phyloP scores from a whole-genome alignment of 768 basidiomycete species.

The Porpolomopsis calyptriformis region DNA sequence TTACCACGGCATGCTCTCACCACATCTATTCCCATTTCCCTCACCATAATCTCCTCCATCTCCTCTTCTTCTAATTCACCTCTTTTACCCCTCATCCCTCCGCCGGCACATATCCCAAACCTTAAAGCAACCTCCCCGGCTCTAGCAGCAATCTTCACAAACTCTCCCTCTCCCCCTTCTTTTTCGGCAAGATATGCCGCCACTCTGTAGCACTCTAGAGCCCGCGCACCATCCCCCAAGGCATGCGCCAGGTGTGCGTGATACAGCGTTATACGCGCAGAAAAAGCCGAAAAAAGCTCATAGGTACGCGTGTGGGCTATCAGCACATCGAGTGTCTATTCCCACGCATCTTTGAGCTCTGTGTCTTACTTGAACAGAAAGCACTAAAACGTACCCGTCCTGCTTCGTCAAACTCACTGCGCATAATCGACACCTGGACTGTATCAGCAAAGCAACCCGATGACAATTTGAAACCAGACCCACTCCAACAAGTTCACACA shows the following conservation, averaged over 20 bases:
- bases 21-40: slow-evolving; percentile 26
- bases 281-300: slow-evolving; percentile 43
- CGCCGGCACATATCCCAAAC: background rate
- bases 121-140: slow-evolving; percentile 41
- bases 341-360: background rate
- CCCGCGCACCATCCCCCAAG: slow-evolving; percentile 39
- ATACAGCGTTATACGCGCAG: slow-evolving; percentile 54
- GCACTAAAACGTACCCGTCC: slow-evolving; percentile 33
- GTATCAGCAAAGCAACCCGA: background rate
- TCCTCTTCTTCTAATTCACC: slow-evolving; percentile 11
- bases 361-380: background rate
- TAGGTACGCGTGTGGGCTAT: slow-evolving; percentile 55
- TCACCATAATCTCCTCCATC: slow-evolving; percentile 22
- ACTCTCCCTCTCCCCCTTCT: slow-evolving; percentile 9
- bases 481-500: slow-evolving; percentile 62
- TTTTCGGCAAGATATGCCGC: slow-evolving; percentile 38
- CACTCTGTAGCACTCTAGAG: slow-evolving; percentile 51
- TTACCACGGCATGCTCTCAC: slow-evolving; percentile 35
- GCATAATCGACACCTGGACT: slow-evolving; percentile 49
- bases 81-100: slow-evolving; percentile 29
- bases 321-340: slow-evolving; percentile 33
- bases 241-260: slow-evolving; percentile 71
- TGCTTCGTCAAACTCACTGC: slow-evolving; percentile 58
- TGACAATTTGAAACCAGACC: slow-evolving; percentile 11
- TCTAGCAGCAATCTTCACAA: slow-evolving; percentile 40